A percentile compares a stretch with the other conserved stretches of the same genome.
phyloP scores from a whole-genome alignment of 371 early-diverging fungal genomes.

The Dipsacomyces acuminosporus region DNA sequence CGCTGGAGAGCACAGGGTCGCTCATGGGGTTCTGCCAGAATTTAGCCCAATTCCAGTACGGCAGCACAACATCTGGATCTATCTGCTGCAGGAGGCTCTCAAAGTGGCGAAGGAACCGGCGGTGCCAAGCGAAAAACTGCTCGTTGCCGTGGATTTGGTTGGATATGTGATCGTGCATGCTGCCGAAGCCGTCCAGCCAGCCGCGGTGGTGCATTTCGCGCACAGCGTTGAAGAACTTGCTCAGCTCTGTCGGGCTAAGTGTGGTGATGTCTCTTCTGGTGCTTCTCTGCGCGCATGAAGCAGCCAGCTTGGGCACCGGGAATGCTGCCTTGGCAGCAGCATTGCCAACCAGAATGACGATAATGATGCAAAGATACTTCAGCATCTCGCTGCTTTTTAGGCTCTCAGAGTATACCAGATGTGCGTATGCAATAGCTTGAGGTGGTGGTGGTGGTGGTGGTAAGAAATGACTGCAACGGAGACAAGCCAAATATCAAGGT shows the following conservation, averaged over 20 bases:
- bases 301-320: constrained; percentile 32
- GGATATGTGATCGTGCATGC: constrained; percentile 46
- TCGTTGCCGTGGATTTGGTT: constrained; percentile 46
- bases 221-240: constrained; percentile 40
- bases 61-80: constrained; percentile 49
- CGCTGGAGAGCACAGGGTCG: constrained; percentile 33
- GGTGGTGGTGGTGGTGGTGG: too few species aligned
- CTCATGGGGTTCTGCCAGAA: constrained; percentile 35
- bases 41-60: constrained; percentile 53
- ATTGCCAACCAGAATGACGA: constrained; percentile 13
- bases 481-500: too few species aligned
- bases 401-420: too few species aligned
- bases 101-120: constrained; percentile 44
- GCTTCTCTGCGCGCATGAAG: constrained; percentile 16
- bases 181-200: constrained; percentile 48
- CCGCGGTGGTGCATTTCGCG: constrained; percentile 46
- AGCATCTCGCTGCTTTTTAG: constrained; percentile 6
- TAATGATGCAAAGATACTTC: constrained; percentile 29
- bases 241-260: constrained; percentile 33
- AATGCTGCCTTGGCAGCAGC: constrained; percentile 25
- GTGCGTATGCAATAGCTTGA: too few species aligned
- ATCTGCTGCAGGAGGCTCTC: constrained; percentile 49
- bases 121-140: constrained; percentile 47
- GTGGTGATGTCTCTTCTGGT: constrained; percentile 34
- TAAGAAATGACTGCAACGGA: too few species aligned